phyloP scores from a whole-genome alignment of 208 protist species.

The Crithidia brevicula region DNA sequence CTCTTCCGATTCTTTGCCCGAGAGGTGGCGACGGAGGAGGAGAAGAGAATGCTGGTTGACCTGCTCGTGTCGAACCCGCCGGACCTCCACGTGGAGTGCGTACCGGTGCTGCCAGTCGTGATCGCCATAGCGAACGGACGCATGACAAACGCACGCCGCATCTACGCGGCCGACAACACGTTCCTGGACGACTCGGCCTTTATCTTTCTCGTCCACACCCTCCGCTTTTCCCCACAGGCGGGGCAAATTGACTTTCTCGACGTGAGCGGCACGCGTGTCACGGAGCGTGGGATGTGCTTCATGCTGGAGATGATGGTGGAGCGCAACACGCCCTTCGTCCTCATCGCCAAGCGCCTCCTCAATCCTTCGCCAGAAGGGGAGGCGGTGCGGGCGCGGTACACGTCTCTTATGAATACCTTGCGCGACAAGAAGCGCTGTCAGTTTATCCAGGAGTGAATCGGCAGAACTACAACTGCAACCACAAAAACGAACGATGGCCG shows the following conservation, averaged over 20 bases:
- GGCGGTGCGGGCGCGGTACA: conserved; percentile 26
- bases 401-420: conserved; percentile 21
- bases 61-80: conserved; percentile 65
- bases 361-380: conserved; percentile 33
- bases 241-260: conserved; percentile 78
- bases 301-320: conserved; percentile 83
- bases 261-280: conserved; percentile 80
- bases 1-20: conserved; percentile 82
- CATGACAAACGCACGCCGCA: conserved; percentile 61
- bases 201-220: conserved; percentile 81
- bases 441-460: conserved; percentile 23
- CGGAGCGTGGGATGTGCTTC: conserved; percentile 79
- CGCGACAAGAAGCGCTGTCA: conserved; percentile 38
- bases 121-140: conserved; percentile 81
- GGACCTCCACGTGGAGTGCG: conserved; percentile 65
- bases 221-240: conserved; percentile 79
- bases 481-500: too few relatives aligned
- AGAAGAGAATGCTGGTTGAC: conserved; percentile 64
- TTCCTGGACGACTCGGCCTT: conserved; percentile 69
- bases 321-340: conserved; percentile 62
- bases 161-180: conserved; percentile 61
- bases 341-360: conserved; percentile 56
- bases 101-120: conserved; percentile 73
- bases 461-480: background rate
- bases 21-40: conserved; percentile 67